phyloP scores from a whole-genome alignment of 2,329 filamentous ascomycete species.

The Botrytis squamosa region DNA sequence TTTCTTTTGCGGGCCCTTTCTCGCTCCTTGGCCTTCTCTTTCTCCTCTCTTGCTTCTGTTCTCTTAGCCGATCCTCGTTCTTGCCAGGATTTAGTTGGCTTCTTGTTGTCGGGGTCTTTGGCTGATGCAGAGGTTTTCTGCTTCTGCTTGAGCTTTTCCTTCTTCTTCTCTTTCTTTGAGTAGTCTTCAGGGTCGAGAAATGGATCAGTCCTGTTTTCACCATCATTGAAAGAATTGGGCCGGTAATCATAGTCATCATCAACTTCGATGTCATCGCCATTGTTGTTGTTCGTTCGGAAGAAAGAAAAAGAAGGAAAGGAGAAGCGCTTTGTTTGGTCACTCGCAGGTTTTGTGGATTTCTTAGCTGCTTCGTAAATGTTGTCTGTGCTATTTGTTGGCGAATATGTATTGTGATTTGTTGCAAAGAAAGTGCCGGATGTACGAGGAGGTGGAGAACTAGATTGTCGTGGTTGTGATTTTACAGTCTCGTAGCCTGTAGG shows the following conservation, averaged over 20 bases:
- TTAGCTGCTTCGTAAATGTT: background rate
- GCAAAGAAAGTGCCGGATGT: constrained; percentile 3
- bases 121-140: background rate
- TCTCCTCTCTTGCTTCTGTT: background rate
- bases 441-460: background rate
- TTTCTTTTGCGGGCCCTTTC: constrained; percentile 12
- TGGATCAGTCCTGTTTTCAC: background rate
- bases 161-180: background rate
- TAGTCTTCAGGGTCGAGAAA: background rate
- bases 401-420: constrained; percentile 5
- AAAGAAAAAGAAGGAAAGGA: background rate
- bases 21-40: constrained; percentile 1
- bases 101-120: background rate
- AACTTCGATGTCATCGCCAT: background rate
- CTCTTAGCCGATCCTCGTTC: background rate
- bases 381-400: background rate
- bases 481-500: background rate
- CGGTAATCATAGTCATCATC: background rate
- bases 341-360: background rate
- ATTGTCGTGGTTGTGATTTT: background rate
- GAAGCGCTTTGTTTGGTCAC: background rate
- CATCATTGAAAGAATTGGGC: background rate
- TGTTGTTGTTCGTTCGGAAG: background rate
- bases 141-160: background rate
- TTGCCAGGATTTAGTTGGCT: background rate